These are phyloP conservation scores for Trifolium subterraneum DNA, from an alignment of 306 rosid species.

Conservation along the genomic window DNA sequence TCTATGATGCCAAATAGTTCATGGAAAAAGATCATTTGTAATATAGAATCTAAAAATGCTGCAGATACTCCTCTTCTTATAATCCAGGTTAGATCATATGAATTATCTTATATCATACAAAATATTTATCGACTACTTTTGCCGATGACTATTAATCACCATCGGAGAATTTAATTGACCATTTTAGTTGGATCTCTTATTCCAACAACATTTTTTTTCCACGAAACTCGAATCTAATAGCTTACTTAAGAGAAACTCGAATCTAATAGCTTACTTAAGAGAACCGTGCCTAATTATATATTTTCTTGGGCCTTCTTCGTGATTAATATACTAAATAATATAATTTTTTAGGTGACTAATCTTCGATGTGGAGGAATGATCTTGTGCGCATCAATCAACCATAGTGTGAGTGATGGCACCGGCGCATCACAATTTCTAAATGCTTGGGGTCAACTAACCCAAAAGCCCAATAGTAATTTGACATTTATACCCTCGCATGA, in stretches of 20 bases:
- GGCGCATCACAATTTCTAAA: not conserved
- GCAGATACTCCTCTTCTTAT: slow-evolving; percentile 69
- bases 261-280: no score
- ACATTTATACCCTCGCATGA: slow-evolving; percentile 56
- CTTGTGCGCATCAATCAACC: slow-evolving; percentile 75
- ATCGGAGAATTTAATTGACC: no score
- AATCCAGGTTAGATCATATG: slow-evolving; percentile 60
- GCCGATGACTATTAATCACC: no score
- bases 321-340: no score
- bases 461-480: slow-evolving; percentile 27
- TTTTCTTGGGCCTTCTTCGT: not conserved
- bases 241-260: no score
- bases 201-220: no score
- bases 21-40: slow-evolving; percentile 66
- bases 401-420: slow-evolving; percentile 27
- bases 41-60: slow-evolving; percentile 45
- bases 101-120: not conserved
- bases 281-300: no score
- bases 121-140: no score
- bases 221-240: no score
- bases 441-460: slow-evolving; percentile 13
- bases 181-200: no score
- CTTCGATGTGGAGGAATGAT: slow-evolving; percentile 80
- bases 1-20: slow-evolving; percentile 63
- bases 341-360: slow-evolving; percentile 56